Conservation (phyloP, 225 moss, liverwort and hornwort species). For the Straminergon stramineum region DNA sequence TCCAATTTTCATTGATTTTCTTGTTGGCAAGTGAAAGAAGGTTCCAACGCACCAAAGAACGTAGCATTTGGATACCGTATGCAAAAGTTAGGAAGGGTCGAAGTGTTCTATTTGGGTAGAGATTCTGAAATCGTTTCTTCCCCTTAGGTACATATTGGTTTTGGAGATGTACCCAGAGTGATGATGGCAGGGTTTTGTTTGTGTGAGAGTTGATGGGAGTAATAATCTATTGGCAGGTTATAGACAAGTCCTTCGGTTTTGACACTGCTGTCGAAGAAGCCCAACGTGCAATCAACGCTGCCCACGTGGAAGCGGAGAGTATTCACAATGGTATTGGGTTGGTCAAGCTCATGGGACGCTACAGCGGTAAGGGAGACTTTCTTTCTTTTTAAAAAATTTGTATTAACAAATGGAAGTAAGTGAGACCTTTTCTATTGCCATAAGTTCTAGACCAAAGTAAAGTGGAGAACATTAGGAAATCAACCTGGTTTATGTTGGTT, state of each 20-base stretch:
- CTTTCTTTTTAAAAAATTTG: background rate
- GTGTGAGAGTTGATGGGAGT: background rate
- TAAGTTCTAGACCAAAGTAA: too few relatives aligned
- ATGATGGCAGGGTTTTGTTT: background rate
- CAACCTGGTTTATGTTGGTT: background rate
- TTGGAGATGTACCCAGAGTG: too few relatives aligned
- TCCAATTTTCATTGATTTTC: too few relatives aligned
- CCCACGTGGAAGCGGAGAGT: slow-evolving; percentile 76
- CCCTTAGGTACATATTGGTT: too few relatives aligned
- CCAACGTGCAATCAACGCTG: slow-evolving; percentile 65
- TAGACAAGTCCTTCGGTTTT: slow-evolving; percentile 70
- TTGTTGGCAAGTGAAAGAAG: too few relatives aligned
- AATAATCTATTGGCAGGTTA: slow-evolving; percentile 5
- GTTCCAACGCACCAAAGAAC: too few relatives aligned
- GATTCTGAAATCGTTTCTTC: too few relatives aligned
- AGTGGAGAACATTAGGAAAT: background rate
- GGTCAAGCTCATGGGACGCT: slow-evolving; percentile 86
- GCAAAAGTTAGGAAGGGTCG: too few relatives aligned
- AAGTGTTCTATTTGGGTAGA: too few relatives aligned
- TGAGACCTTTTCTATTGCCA: background rate
- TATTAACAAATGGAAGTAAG: background rate
- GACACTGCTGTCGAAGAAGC: slow-evolving; percentile 84
- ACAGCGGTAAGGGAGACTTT: slow-evolving; percentile 24
- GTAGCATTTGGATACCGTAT: too few relatives aligned
- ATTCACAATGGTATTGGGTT: slow-evolving; percentile 73